Evolutionary conservation across 805 yeast genomes (phyloP), one percentile per base, ranked within the genome.

Genomic region (Torulaspora delbrueckii): DNA sequence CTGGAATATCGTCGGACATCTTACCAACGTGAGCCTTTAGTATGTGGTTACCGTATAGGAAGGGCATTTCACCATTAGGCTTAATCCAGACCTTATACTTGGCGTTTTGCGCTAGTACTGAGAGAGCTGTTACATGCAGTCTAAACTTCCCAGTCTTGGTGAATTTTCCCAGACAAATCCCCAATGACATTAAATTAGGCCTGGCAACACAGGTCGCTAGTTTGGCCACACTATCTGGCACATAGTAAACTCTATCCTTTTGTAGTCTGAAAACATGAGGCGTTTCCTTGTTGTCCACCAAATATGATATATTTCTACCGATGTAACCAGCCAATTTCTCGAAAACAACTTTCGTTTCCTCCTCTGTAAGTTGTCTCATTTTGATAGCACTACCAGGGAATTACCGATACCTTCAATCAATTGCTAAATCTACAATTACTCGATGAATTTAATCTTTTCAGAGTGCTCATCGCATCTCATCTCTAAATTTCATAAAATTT

Each of bases 11-110:
- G 56, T 93, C 99, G 45, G 95, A 85, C 86, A 93, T 88, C 59
- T 89, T 84, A 28, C 99, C 99, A 46, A 93, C 76, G 64, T 93
- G 99, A 4, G 99, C 99, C 65, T 93, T 93, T 56, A 93, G 74
- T 23, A 91, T 91, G 66, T 93, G 96, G 71, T 93, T 93, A 30
- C 99, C 99, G 59, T 93, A 93, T 54, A 93, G 70, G 65, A 84
- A 93, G 10, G 99, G 98, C 99, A 93, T 93, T 69, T 93, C 99
- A 58, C 99, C 99, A 63, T 93, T 93, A 42, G 81, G 82, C 67
- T 93, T 93, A 68, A 93, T 87, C 99, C 99, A 93, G 33, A 93
- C 74, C 70, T 91, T 93, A 71, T 83, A 89, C 66, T 86, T 86
- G 40, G 99, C 97, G 63, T 84, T 82, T 57, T 86, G 84, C 2